Conservation (phyloP, 176 grass and related monocot genomes). For the Eleusine coracana region DNA sequence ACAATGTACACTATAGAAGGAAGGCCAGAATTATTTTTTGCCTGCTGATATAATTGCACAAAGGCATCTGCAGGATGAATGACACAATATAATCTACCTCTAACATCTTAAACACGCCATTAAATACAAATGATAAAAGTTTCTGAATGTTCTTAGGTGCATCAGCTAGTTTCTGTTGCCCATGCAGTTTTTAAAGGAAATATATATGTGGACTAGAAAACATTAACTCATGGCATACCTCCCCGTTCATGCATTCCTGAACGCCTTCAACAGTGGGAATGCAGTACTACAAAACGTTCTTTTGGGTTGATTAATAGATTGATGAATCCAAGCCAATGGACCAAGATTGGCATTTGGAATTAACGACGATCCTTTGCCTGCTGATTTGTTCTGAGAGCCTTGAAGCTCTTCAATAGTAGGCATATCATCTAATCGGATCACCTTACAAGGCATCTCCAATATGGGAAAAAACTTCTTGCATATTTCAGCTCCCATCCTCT, state of each 20-base stretch:
- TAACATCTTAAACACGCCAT: background rate
- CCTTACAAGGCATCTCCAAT: background rate
- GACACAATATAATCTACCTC: background rate
- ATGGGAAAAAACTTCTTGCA: background rate
- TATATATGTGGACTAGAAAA: background rate
- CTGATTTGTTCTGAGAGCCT: background rate
- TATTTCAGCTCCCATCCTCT: conserved; percentile 13
- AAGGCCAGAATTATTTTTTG: too few species aligned
- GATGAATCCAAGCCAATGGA: background rate
- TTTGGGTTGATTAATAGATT: background rate
- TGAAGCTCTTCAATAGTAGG: background rate
- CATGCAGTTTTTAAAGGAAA: too few species aligned
- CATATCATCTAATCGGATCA: background rate
- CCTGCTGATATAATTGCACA: too few species aligned
- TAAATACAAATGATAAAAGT: background rate
- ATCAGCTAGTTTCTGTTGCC: background rate
- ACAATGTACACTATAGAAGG: too few species aligned
- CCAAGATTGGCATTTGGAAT: background rate
- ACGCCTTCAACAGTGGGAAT: conserved; percentile 10
- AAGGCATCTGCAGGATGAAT: too few species aligned
- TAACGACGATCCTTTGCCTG: background rate
- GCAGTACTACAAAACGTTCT: conserved; percentile 23
- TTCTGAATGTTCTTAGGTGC: background rate
- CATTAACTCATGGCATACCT: background rate
- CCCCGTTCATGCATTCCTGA: conserved; percentile 3